phyloP scores from a whole-genome alignment of 805 yeast genomes.

The Starmera amethionina region DNA sequence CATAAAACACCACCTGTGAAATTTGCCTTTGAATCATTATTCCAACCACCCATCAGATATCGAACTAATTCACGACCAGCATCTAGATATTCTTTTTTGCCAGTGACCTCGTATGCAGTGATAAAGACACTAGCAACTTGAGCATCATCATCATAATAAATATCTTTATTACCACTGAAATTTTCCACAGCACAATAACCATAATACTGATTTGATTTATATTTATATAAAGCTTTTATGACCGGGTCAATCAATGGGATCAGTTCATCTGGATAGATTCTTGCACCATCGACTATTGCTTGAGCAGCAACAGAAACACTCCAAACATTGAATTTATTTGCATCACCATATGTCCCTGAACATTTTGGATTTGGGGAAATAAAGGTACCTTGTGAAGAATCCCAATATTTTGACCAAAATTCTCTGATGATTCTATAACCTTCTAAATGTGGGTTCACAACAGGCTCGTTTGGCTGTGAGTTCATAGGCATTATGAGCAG shows the following conservation, averaged over 20 bases:
- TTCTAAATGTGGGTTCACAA: constrained; percentile 15
- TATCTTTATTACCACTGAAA: constrained; percentile 47
- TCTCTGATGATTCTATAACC: constrained; percentile 14
- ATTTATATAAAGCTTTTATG: constrained; percentile 37
- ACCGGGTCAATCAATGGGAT: constrained; percentile 45
- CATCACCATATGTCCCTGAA: constrained; percentile 39
- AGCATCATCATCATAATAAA: constrained; percentile 69
- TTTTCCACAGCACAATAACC: constrained; percentile 63
- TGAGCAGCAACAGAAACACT: constrained; percentile 57
- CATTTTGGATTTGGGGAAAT: constrained; percentile 16
- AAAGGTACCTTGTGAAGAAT: constrained; percentile 13
- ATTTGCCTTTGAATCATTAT: constrained; percentile 16
- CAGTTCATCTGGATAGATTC: constrained; percentile 36
- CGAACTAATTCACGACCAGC: constrained; percentile 47
- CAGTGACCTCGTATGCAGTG: constrained; percentile 60
- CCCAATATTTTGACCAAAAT: constrained; percentile 17
- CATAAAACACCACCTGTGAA: constrained; percentile 56
- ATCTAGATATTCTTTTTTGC: constrained; percentile 40
- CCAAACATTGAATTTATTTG: constrained; percentile 56
- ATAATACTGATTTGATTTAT: constrained; percentile 37
- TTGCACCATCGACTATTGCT: constrained; percentile 57
- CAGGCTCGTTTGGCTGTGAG: constrained; percentile 1
- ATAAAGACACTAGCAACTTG: constrained; percentile 59
- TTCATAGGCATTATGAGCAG: neutral
- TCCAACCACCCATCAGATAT: constrained; percentile 59